Base-by-base conservation (phyloP, 495 filamentous ascomycete genomes). In the Collariella sp. region DNA sequence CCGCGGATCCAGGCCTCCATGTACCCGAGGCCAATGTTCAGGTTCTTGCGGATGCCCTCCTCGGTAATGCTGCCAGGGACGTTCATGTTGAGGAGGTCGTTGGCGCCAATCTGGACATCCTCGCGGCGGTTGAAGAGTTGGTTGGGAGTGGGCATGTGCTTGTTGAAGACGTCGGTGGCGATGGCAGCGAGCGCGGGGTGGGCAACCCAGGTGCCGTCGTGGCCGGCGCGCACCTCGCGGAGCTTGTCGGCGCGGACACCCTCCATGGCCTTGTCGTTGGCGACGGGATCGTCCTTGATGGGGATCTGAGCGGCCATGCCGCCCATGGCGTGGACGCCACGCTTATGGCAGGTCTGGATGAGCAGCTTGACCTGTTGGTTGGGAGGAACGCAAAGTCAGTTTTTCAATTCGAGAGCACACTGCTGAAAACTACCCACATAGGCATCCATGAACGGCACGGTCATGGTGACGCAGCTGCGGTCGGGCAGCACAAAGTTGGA, bases 291-390 rank as follows among this genome's bases (percentile, higher is more conserved):
- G 70, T 90, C 84, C 76, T 99, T 99, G 76, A 97, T 94, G 59
- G 93, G 93, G 67, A 99, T 99, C 72, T 96, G 94, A 12, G 93
- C 93, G 19, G 94, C 93, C 93, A 98, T 98, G 59, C 93, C 93
- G 60, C 93, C 91, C 93, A 99, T 99, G 46, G 93, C 93, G 71
- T 97, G 94, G 18, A 97, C 94, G 42, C 90, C 89, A 56, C 93
- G 82, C 57, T 83, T 83, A 70, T 99, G 93, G 77, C 93, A 98
- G 48, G 93, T 97, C 78, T 95, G 89, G 73, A 98, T 96, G 36
- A 98, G 82, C 24, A 96, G 80, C 70, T 91, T 90, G 59, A 96
- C 62, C 58, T 61, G 34, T 43, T 26, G 26, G 23, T 16, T 26
- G 9, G n/a, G 40, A 10, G 16, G n/a, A 19, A 6, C 4, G 35